Percentiles rank a stretch among this genome's conserved stretches.
Evolutionary conservation across 192 early-diverging fungal genomes (phyloP).

Genomic region (Coemansia asiatica): DNA sequence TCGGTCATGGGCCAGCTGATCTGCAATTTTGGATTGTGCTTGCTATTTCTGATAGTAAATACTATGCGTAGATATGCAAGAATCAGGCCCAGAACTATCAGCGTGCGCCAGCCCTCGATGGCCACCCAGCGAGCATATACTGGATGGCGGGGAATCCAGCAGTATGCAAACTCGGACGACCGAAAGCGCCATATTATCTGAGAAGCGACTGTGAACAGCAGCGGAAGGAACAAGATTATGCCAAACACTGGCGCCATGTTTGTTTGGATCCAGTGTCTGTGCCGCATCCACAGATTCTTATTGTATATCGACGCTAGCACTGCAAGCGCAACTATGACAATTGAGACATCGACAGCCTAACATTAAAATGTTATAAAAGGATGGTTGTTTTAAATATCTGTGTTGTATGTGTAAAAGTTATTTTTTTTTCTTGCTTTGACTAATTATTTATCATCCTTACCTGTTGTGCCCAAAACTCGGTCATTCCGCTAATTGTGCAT

Average conservation of each 20-base stretch:
- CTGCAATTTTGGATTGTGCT: not conserved
- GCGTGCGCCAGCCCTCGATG: constrained; percentile 37
- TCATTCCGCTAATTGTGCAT: constrained; percentile 45
- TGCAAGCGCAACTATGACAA: constrained; percentile 26
- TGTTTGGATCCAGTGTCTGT: constrained; percentile 43
- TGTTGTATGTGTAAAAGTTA: not conserved
- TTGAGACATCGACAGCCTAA: constrained; percentile 34
- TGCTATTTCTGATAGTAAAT: not conserved
- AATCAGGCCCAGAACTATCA: constrained; percentile 19
- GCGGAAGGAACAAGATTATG: constrained; percentile 29
- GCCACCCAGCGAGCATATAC: constrained; percentile 53
- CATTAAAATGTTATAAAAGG: not conserved
- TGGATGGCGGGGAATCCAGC: constrained; percentile 50
- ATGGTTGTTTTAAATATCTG: not conserved
- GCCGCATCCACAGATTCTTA: constrained; percentile 17
- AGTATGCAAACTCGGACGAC: constrained; percentile 45
- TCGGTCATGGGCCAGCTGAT: constrained; percentile 7
- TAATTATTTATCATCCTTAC: constrained; percentile 6
- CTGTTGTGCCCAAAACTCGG: constrained; percentile 46
- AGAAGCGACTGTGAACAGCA: constrained; percentile 22
- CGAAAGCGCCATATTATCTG: constrained; percentile 51
- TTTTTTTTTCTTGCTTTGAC: not conserved
- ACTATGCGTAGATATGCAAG: constrained; percentile 15
- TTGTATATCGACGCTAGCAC: constrained; percentile 25
- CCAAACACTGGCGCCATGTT: constrained; percentile 41